A percentile compares a stretch with the other conserved stretches of the same genome.
These are phyloP conservation scores for Friedmanniomyces simplex DNA, from an alignment of 495 filamentous ascomycete genomes.

Conservation along the genomic window DNA sequence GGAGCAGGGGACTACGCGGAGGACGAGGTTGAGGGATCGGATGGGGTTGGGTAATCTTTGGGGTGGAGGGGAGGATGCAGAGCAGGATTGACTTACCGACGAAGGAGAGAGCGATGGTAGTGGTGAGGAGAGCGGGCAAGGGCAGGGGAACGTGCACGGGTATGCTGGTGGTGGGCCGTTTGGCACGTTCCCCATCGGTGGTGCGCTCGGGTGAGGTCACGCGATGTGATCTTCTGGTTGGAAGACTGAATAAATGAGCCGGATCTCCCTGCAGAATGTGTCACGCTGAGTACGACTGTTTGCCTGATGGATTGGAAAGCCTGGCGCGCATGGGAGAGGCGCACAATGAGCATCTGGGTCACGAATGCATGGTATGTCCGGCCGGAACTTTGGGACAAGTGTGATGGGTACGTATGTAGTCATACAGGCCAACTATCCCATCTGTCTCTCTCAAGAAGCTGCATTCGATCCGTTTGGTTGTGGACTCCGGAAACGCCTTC, in stretches of 20 bases:
- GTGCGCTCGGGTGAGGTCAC: neutral
- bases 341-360: too few species aligned
- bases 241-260: too few species aligned
- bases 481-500: too few species aligned
- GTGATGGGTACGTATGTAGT: too few species aligned
- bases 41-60: slow-evolving; percentile 18
- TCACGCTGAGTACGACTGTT: too few species aligned
- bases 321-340: too few species aligned
- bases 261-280: neutral
- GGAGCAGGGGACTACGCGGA: neutral
- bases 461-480: too few species aligned
- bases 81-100: neutral
- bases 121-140: neutral
- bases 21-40: slow-evolving; percentile 10
- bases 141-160: neutral
- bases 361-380: too few species aligned
- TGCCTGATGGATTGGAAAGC: too few species aligned
- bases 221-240: neutral
- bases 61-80: slow-evolving; percentile 1
- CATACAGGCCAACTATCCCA: too few species aligned
- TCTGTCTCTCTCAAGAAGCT: too few species aligned
- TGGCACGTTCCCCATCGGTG: slow-evolving; percentile 5
- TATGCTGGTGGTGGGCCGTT: neutral
- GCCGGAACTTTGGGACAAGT: too few species aligned
- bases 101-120: slow-evolving; percentile 9